These are phyloP conservation scores for Naganishia onofrii DNA, from an alignment of 768 basidiomycete species.

Conservation along the genomic window DNA sequence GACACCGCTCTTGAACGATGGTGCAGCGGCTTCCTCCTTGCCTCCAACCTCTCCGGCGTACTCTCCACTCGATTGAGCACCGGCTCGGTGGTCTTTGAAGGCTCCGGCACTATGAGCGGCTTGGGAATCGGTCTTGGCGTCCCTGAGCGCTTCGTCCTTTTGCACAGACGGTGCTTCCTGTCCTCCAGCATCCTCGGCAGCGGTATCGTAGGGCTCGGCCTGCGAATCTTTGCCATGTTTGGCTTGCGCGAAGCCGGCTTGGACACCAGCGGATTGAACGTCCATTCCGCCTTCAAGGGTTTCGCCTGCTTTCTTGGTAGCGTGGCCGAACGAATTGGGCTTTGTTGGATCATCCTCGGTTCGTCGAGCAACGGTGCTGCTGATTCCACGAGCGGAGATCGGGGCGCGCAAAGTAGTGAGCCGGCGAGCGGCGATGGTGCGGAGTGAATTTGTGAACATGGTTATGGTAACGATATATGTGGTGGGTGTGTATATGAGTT, in stretches of 20 bases:
- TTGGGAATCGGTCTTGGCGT: slow-evolving; percentile 45
- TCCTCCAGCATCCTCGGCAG: slow-evolving; percentile 27
- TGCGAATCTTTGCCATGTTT: slow-evolving; percentile 23
- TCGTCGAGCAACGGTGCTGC: slow-evolving; percentile 7
- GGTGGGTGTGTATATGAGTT: too few relatives aligned
- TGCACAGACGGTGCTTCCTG: slow-evolving; percentile 8
- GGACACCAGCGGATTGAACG: slow-evolving; percentile 41
- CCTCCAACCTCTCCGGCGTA: slow-evolving; percentile 36
- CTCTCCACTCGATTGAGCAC: slow-evolving; percentile 34
- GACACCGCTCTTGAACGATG: slow-evolving; percentile 30
- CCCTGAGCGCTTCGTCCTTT: slow-evolving; percentile 12
- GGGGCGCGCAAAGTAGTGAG: background rate
- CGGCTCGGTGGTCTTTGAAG: slow-evolving; percentile 48
- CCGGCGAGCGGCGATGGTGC: slow-evolving; percentile 15
- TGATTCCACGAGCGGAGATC: slow-evolving; percentile 3
- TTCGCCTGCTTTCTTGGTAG: slow-evolving; percentile 38
- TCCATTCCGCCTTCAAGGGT: slow-evolving; percentile 39
- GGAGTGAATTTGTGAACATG: slow-evolving; percentile 29
- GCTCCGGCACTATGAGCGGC: slow-evolving; percentile 33
- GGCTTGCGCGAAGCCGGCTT: slow-evolving; percentile 35
- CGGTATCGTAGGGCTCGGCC: slow-evolving; percentile 30
- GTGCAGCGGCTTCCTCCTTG: slow-evolving; percentile 37
- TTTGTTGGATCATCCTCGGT: slow-evolving; percentile 14
- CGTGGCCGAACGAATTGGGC: slow-evolving; percentile 42
- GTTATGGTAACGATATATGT: background rate